Conservation (phyloP, 768 basidiomycete genomes). For the Nevesoporus exiguus region DNA sequence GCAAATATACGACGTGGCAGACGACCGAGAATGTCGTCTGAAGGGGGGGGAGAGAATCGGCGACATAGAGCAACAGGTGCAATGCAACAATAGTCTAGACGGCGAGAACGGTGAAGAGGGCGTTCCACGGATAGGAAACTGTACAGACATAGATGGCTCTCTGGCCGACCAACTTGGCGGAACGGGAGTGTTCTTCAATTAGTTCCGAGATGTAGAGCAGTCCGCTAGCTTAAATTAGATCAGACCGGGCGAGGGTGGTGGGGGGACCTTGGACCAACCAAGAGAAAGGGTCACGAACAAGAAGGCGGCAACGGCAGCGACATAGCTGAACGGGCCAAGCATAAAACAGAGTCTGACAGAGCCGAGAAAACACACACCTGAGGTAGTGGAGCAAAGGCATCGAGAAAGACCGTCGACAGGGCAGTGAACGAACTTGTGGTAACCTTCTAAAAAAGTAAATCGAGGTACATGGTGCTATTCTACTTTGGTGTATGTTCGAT, state of each 20-base stretch:
- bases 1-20: constrained; percentile 87
- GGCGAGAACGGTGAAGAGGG: constrained; percentile 6
- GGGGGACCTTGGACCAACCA: constrained; percentile 47
- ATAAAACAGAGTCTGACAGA: background rate
- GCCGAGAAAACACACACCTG: constrained; percentile 41
- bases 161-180: constrained; percentile 81
- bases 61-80: constrained; percentile 72
- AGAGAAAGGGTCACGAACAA: constrained; percentile 89
- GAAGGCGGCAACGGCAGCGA: constrained; percentile 72
- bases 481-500: constrained; percentile 34
- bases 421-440: background rate
- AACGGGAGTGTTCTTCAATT: constrained; percentile 88
- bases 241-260: constrained; percentile 1
- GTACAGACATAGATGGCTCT: constrained; percentile 82
- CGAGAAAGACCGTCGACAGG: too few relatives aligned
- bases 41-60: constrained; percentile 75
- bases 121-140: background rate
- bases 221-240: constrained; percentile 68
- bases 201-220: constrained; percentile 91
- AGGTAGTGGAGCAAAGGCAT: constrained; percentile 56
- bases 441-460: background rate
- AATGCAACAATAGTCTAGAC: constrained; percentile 71
- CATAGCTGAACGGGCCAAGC: constrained; percentile 52
- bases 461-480: background rate
- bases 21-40: constrained; percentile 75